Percentiles rank a stretch among this genome's conserved stretches.
These are phyloP conservation scores for Aspergillus terreus DNA, from an alignment of 2,329 filamentous ascomycete genomes.

Conservation along the genomic window DNA sequence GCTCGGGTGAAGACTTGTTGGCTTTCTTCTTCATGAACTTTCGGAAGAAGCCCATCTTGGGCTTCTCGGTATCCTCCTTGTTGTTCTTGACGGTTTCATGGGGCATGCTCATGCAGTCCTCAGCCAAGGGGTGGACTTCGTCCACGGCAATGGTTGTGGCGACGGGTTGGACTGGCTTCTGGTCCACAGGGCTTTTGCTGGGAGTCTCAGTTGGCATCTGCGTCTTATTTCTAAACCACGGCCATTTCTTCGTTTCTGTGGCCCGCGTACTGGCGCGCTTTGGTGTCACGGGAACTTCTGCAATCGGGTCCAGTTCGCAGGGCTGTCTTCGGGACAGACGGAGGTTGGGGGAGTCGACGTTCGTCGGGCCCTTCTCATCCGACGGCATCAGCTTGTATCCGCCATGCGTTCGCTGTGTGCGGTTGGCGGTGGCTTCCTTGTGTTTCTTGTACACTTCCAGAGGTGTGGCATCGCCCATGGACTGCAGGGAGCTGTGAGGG, in stretches of 20 bases:
- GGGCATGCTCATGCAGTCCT: constrained; percentile 4
- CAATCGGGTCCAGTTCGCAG: constrained; percentile 40
- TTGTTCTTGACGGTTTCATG: constrained; percentile 6
- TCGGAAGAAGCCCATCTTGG: constrained; percentile 49
- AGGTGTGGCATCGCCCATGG: constrained; percentile 46
- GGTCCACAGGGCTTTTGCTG: constrained; percentile 19
- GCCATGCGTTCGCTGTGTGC: constrained; percentile 2
- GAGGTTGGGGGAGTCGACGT: constrained; percentile 19
- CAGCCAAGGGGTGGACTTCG: constrained; percentile 16
- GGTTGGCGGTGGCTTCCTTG: neutral
- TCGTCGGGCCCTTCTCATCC: constrained; percentile 6
- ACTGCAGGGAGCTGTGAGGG: constrained; percentile 47
- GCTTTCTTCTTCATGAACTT: constrained; percentile 51
- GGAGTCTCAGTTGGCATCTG: constrained; percentile 24
- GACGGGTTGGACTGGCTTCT: constrained; percentile 21
- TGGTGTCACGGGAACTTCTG: constrained; percentile 37
- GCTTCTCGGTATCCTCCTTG: constrained; percentile 18
- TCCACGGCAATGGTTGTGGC: constrained; percentile 25
- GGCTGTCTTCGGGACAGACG: constrained; percentile 22
- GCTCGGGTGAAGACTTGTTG: constrained; percentile 27
- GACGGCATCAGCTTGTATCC: constrained; percentile 13
- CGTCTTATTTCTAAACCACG: constrained; percentile 41
- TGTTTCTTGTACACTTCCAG: constrained; percentile 53
- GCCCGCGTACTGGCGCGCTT: constrained; percentile 19
- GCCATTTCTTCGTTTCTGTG: constrained; percentile 42